Base-by-base conservation (phyloP, 1,139 yeast genomes). In the Debaryomyces coudertii region DNA sequence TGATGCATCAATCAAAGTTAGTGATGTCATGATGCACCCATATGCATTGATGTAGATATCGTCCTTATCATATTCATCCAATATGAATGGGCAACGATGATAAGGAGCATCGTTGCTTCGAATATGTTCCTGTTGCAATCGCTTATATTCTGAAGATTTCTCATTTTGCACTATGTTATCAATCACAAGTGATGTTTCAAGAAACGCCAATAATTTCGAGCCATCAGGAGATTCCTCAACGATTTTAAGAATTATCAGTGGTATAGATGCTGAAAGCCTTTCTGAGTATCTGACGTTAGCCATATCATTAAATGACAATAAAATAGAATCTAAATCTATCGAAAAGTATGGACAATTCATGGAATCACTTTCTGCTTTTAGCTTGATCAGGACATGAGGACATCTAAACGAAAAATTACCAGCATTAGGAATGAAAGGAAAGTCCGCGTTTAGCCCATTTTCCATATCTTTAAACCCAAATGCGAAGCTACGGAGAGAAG, bases 61-160 rank as follows among this genome's bases (percentile, higher is more conserved):
- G 43, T 76, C 73, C 46, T 82, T 72, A 15, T 69, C 66, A 15
- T 77, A 74, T 9, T 73, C 74, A 7, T 78, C 77, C 14, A 92
- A 64, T 30, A 92, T 62, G 58, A 90, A 90, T 0, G 95, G 85
- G 18, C 83, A 71, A 44, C 99, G 68, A 54, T 88, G 95, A 53
- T 81, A 90, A 0, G 96, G 92, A 0, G 89, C 87, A 68, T 93
- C 99, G 57, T 88, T 87, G 9, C 71, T 55, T 20, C 80, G 69
- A 2, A 90, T 69, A 61, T 88, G 95, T 5, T 72, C 71, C 47
- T 85, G 85, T 61, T 90, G 97, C 15, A 66, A 60, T 8, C 61
- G 61, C 47, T 82, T 66, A 39, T 77, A 78, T 7, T 71, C 71
- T 1, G 63, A 61, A 58, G 76, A 79, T 42, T 82, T 70, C 6